Conservation (phyloP, 805 yeast genomes). For the Candida maris region DNA sequence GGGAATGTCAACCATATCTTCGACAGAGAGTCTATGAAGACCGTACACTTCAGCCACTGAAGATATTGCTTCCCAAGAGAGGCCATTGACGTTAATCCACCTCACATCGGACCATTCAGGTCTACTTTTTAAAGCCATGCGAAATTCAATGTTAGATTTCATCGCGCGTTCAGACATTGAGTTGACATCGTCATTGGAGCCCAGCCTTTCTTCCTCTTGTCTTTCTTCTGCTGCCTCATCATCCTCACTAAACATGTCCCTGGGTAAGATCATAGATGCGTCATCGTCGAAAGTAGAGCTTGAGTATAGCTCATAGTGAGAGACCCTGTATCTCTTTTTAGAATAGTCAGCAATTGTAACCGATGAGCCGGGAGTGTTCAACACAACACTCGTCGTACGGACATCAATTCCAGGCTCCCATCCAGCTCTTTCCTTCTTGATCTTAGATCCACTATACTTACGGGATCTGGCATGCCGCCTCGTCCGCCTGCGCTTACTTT, state of each 20-base stretch:
- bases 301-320: slow-evolving; percentile 38
- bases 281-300: slow-evolving; percentile 21
- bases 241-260: slow-evolving; percentile 9
- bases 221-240: slow-evolving; percentile 10
- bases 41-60: slow-evolving; percentile 41
- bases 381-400: slow-evolving; percentile 45
- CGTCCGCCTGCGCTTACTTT: slow-evolving; percentile 1
- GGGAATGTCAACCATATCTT: slow-evolving; percentile 62
- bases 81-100: slow-evolving; percentile 57
- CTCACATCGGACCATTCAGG: slow-evolving; percentile 51
- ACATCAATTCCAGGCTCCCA: slow-evolving; percentile 62
- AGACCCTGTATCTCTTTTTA: slow-evolving; percentile 39
- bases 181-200: slow-evolving; percentile 2
- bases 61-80: slow-evolving; percentile 59
- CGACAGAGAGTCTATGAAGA: slow-evolving; percentile 54
- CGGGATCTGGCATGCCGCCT: slow-evolving; percentile 17
- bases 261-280: slow-evolving; percentile 7
- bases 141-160: slow-evolving; percentile 28
- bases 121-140: slow-evolving; percentile 28
- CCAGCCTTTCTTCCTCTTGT: slow-evolving; percentile 2
- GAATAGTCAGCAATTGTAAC: slow-evolving; percentile 53
- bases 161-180: slow-evolving; percentile 16
- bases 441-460: slow-evolving; percentile 35
- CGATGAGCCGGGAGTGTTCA: slow-evolving; percentile 51
- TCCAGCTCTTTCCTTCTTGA: slow-evolving; percentile 41